Conservation (phyloP, 495 filamentous ascomycete genomes). For the Lasiosphaeris hirsuta region DNA sequence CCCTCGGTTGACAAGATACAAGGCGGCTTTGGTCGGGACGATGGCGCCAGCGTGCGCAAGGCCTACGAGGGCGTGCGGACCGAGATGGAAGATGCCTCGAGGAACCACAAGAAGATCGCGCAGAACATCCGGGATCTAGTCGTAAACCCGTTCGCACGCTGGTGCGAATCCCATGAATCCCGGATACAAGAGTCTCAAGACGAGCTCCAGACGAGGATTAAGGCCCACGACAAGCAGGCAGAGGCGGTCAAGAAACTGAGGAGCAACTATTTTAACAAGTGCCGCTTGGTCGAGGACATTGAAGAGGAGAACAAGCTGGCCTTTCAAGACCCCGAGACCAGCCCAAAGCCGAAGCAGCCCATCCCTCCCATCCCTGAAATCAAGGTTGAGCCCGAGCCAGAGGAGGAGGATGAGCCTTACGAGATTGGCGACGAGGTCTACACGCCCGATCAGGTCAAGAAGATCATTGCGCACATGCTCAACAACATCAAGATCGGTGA, state of each 20-base stretch:
- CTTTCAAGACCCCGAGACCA: constrained; percentile 74
- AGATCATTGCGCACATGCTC: constrained; percentile 82
- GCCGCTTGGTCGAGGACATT: constrained; percentile 88
- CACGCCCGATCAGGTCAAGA: constrained; percentile 79
- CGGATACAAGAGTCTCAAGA: constrained; percentile 92
- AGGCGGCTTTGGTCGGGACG: constrained; percentile 87
- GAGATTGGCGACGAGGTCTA: constrained; percentile 90
- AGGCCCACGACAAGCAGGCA: constrained; percentile 86
- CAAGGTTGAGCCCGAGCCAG: constrained; percentile 50
- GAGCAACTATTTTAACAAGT: constrained; percentile 98
- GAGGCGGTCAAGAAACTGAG: constrained; percentile 87
- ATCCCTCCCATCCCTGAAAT: constrained; percentile 55
- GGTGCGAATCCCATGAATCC: constrained; percentile 90
- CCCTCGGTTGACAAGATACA: constrained; percentile 75
- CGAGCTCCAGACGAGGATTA: constrained; percentile 83
- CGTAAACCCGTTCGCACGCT: constrained; percentile 86
- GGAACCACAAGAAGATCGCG: constrained; percentile 90
- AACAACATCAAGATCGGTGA: constrained; percentile 82
- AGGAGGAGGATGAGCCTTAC: constrained; percentile 70
- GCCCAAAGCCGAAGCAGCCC: constrained; percentile 46
- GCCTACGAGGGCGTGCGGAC: constrained; percentile 92
- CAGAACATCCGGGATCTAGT: constrained; percentile 95
- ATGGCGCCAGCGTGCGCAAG: constrained; percentile 94
- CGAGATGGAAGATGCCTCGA: constrained; percentile 90
- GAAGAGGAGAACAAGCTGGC: constrained; percentile 98